Conservation (phyloP, 2,329 filamentous ascomycete species). For the Ophiocordyceps unilateralis region DNA sequence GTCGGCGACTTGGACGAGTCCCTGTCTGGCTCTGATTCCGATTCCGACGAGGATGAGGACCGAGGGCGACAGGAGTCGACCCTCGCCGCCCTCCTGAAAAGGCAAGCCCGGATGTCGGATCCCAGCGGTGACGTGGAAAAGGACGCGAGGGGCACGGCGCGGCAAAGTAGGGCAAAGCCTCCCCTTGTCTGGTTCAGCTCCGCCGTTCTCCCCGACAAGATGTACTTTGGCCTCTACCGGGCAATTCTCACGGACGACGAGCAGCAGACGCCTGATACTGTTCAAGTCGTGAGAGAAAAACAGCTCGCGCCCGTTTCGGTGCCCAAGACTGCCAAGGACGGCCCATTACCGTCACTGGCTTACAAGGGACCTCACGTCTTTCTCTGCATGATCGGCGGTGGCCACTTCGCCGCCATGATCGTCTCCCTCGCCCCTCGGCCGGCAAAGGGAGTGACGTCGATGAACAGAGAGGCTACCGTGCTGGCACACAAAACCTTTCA, state of each 20-base stretch:
- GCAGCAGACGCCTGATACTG: slow-evolving; percentile 40
- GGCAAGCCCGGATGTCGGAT: slow-evolving; percentile 58
- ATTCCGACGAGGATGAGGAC: slow-evolving; percentile 48
- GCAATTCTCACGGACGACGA: slow-evolving; percentile 62
- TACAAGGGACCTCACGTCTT: slow-evolving; percentile 75
- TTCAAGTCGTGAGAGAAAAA: slow-evolving; percentile 56
- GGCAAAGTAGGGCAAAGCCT: slow-evolving; percentile 43
- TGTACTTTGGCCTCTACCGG: slow-evolving; percentile 71
- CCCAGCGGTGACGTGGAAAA: slow-evolving; percentile 33
- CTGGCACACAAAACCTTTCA: slow-evolving; percentile 97
- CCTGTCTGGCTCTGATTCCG: slow-evolving; percentile 71
- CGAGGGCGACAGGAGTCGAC: slow-evolving; percentile 52
- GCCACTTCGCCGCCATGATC: slow-evolving; percentile 94
- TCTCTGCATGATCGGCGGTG: slow-evolving; percentile 95
- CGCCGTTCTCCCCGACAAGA: slow-evolving; percentile 55
- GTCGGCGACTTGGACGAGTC: slow-evolving; percentile 79
- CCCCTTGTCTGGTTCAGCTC: slow-evolving; percentile 80
- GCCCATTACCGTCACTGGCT: slow-evolving; percentile 34
- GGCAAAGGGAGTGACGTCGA: slow-evolving; percentile 46
- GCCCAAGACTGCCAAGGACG: slow-evolving; percentile 37
- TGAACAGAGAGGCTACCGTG: slow-evolving; percentile 74
- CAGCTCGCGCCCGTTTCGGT: slow-evolving; percentile 50
- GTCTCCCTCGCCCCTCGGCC: slow-evolving; percentile 72
- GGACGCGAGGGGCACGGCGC: slow-evolving; percentile 21
- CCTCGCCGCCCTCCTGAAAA: slow-evolving; percentile 62